These are phyloP conservation scores for Cyberlindnera maclurae DNA, from an alignment of 805 yeast genomes.

Conservation along the genomic window DNA sequence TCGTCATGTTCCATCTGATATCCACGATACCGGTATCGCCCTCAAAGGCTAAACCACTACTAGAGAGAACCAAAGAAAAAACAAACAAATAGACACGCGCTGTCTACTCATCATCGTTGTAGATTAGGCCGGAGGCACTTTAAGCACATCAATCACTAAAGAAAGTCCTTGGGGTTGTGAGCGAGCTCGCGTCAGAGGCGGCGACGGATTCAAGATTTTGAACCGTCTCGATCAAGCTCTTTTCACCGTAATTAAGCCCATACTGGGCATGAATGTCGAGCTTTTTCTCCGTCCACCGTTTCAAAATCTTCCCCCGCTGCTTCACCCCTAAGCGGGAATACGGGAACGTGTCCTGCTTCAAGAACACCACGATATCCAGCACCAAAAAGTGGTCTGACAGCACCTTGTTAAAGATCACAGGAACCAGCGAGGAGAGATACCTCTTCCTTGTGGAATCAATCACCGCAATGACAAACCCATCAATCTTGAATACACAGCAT, in stretches of 20 bases:
- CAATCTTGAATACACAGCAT: conserved; percentile 71
- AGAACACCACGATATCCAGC: conserved; percentile 78
- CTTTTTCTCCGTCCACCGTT: conserved; percentile 45
- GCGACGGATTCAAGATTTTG: conserved; percentile 31
- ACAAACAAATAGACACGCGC: neutral
- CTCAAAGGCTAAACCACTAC: too few species aligned
- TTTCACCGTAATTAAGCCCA: conserved; percentile 64
- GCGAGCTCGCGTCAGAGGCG: conserved; percentile 6
- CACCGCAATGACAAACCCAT: conserved; percentile 69
- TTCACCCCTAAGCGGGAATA: conserved; percentile 66
- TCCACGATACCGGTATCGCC: neutral
- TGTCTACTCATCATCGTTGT: too few species aligned
- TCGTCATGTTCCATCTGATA: neutral
- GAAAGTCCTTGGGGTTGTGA: conserved; percentile 3
- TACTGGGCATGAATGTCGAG: conserved; percentile 36
- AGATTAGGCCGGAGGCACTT: neutral
- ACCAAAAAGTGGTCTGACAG: conserved; percentile 76
- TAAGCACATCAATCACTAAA: neutral
- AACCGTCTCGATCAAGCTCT: conserved; percentile 48
- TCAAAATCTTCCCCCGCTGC: conserved; percentile 65
- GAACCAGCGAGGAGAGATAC: conserved; percentile 66
- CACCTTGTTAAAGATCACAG: conserved; percentile 73
- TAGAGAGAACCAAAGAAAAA: neutral
- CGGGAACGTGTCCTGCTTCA: conserved; percentile 56
- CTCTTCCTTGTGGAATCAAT: conserved; percentile 51